These are phyloP conservation scores for Fragilariopsis cylindrus DNA, from an alignment of 108 stramenopile species.

Conservation along the genomic window DNA sequence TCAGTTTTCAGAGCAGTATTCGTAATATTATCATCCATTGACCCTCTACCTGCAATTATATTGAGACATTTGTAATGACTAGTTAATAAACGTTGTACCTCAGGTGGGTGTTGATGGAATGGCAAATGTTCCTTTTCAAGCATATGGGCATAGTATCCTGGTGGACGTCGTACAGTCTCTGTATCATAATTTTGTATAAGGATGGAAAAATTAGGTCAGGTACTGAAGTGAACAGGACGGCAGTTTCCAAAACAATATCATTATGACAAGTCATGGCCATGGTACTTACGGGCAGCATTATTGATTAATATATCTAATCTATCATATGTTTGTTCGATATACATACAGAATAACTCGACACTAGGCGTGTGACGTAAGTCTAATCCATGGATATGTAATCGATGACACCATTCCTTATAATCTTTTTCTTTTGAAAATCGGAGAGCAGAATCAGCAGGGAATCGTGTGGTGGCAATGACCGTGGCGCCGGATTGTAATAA, in stretches of 20 bases:
- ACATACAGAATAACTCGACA: slow-evolving; percentile 56
- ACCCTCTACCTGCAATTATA: not conserved
- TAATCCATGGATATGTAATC: slow-evolving; percentile 55
- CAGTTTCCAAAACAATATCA: slow-evolving; percentile 26
- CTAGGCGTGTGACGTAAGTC: slow-evolving; percentile 60
- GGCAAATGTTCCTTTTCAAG: slow-evolving; percentile 45
- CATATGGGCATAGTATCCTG: slow-evolving; percentile 34
- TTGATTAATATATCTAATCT: slow-evolving; percentile 60
- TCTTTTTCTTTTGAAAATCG: slow-evolving; percentile 37
- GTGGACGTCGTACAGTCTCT: too few species aligned
- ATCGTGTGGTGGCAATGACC: slow-evolving; percentile 62
- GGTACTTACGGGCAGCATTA: too few species aligned
- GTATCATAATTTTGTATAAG: too few species aligned
- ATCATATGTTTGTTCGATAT: slow-evolving; percentile 29
- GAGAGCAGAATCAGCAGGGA: slow-evolving; percentile 47
- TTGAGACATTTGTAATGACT: slow-evolving; percentile 5
- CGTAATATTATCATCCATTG: too few species aligned
- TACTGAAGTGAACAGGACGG: too few species aligned
- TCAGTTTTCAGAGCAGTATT: too few species aligned
- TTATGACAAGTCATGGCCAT: slow-evolving; percentile 61
- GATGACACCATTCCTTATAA: slow-evolving; percentile 37
- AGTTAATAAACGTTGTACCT: slow-evolving; percentile 1
- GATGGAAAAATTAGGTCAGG: too few species aligned
- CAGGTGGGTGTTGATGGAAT: slow-evolving; percentile 28
- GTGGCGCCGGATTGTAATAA: slow-evolving; percentile 45